These are phyloP conservation scores for Hypoxylon sp. DNA, from an alignment of 2,329 filamentous ascomycete genomes.

Conservation along the genomic window DNA sequence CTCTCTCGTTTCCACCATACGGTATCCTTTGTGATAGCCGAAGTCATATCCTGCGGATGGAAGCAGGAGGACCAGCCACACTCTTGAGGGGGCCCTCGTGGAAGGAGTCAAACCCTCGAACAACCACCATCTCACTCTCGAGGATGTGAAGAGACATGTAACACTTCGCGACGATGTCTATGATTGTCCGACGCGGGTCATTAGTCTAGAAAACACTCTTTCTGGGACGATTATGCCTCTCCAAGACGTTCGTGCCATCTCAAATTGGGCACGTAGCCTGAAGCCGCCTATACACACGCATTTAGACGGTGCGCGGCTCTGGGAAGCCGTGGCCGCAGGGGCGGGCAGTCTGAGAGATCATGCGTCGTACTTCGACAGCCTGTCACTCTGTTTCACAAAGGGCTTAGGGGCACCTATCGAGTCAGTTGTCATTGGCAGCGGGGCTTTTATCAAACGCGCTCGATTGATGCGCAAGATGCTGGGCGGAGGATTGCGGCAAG, in stretches of 20 bases:
- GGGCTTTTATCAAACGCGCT: constrained; percentile 55
- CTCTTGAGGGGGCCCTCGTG: constrained; percentile 79
- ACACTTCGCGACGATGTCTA: constrained; percentile 79
- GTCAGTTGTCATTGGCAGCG: constrained; percentile 74
- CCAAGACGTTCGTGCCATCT: constrained; percentile 76
- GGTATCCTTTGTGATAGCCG: constrained; percentile 63
- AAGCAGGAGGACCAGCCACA: constrained; percentile 76
- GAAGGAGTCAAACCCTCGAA: constrained; percentile 77
- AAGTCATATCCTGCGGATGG: constrained; percentile 79
- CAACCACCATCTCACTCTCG: constrained; percentile 78
- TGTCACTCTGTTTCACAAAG: constrained; percentile 85
- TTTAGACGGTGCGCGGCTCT: constrained; percentile 83
- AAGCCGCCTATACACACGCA: constrained; percentile 73
- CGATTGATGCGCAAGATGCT: constrained; percentile 74
- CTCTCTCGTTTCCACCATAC: constrained; percentile 84
- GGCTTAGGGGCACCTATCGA: constrained; percentile 86
- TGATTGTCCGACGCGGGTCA: constrained; percentile 64
- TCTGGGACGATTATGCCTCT: constrained; percentile 84
- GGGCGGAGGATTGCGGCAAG: constrained; percentile 80
- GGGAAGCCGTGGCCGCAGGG: constrained; percentile 82
- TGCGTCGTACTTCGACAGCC: constrained; percentile 73
- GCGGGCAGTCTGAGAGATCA: constrained; percentile 76
- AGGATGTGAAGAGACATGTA: constrained; percentile 77
- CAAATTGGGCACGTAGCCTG: constrained; percentile 74
- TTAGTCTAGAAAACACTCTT: constrained; percentile 89